Evolutionary conservation across 2,329 filamentous ascomycete species (phyloP), one percentile per base, ranked within the genome.

Genomic region (Leptographium procerum): DNA sequence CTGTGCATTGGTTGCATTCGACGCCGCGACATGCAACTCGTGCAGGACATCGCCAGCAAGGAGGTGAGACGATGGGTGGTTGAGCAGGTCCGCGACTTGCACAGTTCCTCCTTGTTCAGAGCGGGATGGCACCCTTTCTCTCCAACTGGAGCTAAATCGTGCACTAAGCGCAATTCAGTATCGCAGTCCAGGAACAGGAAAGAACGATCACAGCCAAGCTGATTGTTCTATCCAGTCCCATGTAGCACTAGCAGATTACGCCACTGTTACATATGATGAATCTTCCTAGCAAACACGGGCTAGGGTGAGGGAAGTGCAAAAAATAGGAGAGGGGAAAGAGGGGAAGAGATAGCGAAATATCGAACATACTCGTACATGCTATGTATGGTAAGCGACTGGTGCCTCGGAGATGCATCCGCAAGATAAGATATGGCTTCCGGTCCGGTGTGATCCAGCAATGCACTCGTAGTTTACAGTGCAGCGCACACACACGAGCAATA

Each of bases 61-160:
- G 10, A 31, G 51, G 36, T 40, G 51, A 53, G 29, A 34, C 33
- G 31, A 53, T 26, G 31, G 29, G 5, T 22, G 33, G 7, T 16
- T 13, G 51, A 33, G 52, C 22, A 40, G 28, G 16, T 29, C 5
- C 10, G 22, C 19, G 5, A 36, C 52, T 45, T 14, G 13, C 28
- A n/a, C 40, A 19, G 24, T 33, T 26, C 40, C 34, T 56, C 54
- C 43, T 34, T 45, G 40, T 14, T n/a, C 29, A 24, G 40, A 34
- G 43, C 54, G 54, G 54, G 54, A 56, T 56, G 54, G n/a, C 24
- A 56, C 54, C 54, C 54, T 56, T 48, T 56, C 54, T 16, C 54
- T 16, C 26, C 33, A 56, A 56, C 40, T 56, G 54, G 54, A 28
- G 54, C 54, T 48, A 29, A 31, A 56, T 56, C 54, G 43, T 34